Evolutionary conservation across 371 early-diverging fungal genomes (phyloP).

Genomic region (Rhizomucor pusillus): DNA sequence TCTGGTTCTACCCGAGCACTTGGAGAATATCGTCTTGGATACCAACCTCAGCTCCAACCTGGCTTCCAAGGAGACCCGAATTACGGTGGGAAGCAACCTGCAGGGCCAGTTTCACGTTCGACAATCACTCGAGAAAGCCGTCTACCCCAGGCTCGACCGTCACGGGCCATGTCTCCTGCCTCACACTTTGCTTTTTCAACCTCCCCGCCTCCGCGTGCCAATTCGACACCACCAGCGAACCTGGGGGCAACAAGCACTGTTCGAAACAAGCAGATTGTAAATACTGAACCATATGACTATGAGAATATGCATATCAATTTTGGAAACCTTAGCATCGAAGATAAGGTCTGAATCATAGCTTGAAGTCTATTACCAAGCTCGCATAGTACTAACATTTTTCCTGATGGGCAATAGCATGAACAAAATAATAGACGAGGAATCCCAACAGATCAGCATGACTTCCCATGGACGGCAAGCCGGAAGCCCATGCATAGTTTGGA

Average conservation of each 20-base stretch:
- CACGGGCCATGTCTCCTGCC: slow-evolving; percentile 27
- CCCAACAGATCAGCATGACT: slow-evolving; percentile 16
- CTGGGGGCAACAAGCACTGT: slow-evolving; percentile 14
- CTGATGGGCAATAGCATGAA: slow-evolving; percentile 10
- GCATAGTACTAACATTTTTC: not conserved
- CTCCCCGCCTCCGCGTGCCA: slow-evolving; percentile 40
- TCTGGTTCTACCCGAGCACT: not conserved
- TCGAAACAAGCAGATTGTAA: not conserved
- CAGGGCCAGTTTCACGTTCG: slow-evolving; percentile 3
- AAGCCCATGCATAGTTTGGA: slow-evolving; percentile 27
- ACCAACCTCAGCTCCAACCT: not conserved
- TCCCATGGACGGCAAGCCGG: slow-evolving; percentile 27
- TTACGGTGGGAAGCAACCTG: not conserved
- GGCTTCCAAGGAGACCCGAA: not conserved
- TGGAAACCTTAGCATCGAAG: slow-evolving; percentile 10
- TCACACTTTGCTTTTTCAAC: slow-evolving; percentile 26
- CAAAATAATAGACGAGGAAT: too few species aligned
- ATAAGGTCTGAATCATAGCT: slow-evolving; percentile 6
- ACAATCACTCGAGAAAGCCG: not conserved
- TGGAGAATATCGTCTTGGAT: not conserved
- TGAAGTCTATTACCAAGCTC: not conserved
- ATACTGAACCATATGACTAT: slow-evolving; percentile 19
- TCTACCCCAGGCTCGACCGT: slow-evolving; percentile 2
- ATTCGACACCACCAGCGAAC: slow-evolving; percentile 41
- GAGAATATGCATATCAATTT: slow-evolving; percentile 19